These are phyloP conservation scores for Camillea tinctor DNA, from an alignment of 2,329 filamentous ascomycete genomes.

Conservation along the genomic window DNA sequence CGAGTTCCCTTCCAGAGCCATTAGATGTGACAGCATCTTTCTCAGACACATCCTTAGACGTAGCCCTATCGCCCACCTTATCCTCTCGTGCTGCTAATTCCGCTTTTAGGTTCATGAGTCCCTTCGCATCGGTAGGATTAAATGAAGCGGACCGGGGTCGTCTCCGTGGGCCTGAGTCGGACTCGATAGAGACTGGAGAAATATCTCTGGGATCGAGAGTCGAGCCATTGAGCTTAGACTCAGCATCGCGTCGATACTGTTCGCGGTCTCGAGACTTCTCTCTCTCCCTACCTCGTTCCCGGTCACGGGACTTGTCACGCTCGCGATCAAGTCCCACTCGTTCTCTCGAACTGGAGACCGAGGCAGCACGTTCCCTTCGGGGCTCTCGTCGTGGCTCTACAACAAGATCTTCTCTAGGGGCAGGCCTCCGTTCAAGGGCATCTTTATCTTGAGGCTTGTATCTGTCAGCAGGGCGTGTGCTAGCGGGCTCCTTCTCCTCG, in stretches of 20 bases:
- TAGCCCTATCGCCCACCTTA: constrained; percentile 22
- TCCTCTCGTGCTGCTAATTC: constrained; percentile 46
- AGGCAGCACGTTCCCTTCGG: constrained; percentile 21
- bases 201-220: constrained; percentile 34
- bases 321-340: constrained; percentile 6
- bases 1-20: constrained; percentile 12
- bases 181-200: constrained; percentile 39
- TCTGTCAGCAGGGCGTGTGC: constrained; percentile 26
- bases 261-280: constrained; percentile 20
- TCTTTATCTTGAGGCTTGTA: constrained; percentile 31
- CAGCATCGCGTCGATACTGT: constrained; percentile 38
- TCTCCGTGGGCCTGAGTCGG: constrained; percentile 38
- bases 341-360: constrained; percentile 21
- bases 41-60: constrained; percentile 16
- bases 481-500: constrained; percentile 24
- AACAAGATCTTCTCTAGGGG: constrained; percentile 23
- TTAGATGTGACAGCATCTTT: constrained; percentile 13
- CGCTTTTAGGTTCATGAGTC: constrained; percentile 49
- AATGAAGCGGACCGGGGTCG: constrained; percentile 44
- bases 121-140: constrained; percentile 52
- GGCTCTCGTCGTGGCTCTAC: constrained; percentile 27
- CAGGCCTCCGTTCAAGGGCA: constrained; percentile 18
- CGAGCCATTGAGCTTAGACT: constrained; percentile 34
- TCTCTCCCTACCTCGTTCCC: constrained; percentile 12
- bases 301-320: constrained; percentile 20